phyloP scores from a whole-genome alignment of 1,284 basidiomycete genomes.

The Moesziomyces globuligerus region DNA sequence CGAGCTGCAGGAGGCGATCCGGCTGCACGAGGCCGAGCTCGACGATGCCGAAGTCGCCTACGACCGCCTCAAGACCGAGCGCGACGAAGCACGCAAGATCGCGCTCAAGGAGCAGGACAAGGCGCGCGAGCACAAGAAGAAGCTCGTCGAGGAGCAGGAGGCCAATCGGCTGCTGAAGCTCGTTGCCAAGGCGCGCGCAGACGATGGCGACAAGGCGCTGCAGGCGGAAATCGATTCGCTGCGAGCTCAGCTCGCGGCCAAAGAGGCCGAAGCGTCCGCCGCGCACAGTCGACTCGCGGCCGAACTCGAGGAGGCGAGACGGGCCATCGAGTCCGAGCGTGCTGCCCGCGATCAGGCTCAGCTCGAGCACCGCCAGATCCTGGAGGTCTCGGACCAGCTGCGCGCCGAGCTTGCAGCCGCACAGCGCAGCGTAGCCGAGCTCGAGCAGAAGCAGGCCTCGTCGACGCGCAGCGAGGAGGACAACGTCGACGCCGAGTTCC shows the following conservation, averaged over 20 bases:
- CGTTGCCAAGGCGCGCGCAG: slow-evolving; percentile 33
- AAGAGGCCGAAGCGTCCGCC: slow-evolving; percentile 24
- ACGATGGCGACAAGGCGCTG: slow-evolving; percentile 22
- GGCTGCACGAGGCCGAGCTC: slow-evolving; percentile 44
- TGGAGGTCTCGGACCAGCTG: slow-evolving; percentile 8
- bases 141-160: slow-evolving; percentile 43
- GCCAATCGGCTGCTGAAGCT: slow-evolving; percentile 46
- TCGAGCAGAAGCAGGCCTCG: slow-evolving; percentile 16
- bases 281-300: slow-evolving; percentile 12
- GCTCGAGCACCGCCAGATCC: background rate
- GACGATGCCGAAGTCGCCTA: slow-evolving; percentile 43
- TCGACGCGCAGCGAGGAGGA: slow-evolving; percentile 13
- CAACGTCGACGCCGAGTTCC: slow-evolving; percentile 35
- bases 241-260: slow-evolving; percentile 16
- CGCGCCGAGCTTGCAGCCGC: slow-evolving; percentile 12
- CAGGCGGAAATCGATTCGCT: slow-evolving; percentile 39
- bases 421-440: slow-evolving; percentile 9
- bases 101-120: slow-evolving; percentile 46
- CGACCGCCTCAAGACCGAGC: slow-evolving; percentile 41
- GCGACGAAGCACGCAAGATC: slow-evolving; percentile 45
- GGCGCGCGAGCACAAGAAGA: slow-evolving; percentile 31
- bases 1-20: slow-evolving; percentile 41
- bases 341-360: slow-evolving; percentile 3
- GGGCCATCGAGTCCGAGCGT: slow-evolving; percentile 7
- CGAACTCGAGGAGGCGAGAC: slow-evolving; percentile 16